A percentile compares a stretch with the other conserved stretches of the same genome.
Conservation (phyloP, 2,329 filamentous ascomycete genomes). For the Fusarium sp. region DNA sequence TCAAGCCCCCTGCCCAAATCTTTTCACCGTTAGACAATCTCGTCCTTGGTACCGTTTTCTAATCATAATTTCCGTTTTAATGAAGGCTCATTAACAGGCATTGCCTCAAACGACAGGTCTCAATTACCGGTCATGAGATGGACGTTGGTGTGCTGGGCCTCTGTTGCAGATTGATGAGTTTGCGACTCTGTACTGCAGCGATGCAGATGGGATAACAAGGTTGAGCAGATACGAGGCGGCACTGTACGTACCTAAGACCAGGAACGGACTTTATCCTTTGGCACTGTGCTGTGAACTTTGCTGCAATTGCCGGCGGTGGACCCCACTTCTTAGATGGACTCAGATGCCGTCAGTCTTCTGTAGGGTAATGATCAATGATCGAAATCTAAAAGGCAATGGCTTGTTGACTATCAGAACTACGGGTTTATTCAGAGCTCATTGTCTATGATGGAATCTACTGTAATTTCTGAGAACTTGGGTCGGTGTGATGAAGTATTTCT, state of each 20-base stretch:
- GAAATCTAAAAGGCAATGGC: background rate
- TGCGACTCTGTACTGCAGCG: background rate
- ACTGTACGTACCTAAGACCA: background rate
- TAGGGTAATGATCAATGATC: background rate
- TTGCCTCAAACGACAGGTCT: background rate
- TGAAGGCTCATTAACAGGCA: background rate
- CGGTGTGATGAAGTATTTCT: too few species aligned
- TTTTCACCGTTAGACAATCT: background rate
- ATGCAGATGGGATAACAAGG: background rate
- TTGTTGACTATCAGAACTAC: background rate
- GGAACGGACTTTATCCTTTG: background rate
- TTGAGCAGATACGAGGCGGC: background rate
- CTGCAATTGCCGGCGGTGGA: background rate
- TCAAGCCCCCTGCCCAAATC: background rate
- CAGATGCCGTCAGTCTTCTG: background rate
- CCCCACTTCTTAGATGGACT: background rate
- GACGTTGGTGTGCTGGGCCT: background rate
- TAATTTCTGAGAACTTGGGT: too few species aligned
- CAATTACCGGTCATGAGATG: background rate
- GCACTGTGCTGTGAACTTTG: background rate
- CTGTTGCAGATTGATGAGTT: background rate
- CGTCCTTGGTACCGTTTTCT: background rate
- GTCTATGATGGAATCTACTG: too few species aligned
- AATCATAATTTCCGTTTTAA: background rate
- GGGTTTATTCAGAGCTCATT: too few species aligned